Percentiles rank a stretch among this genome's conserved stretches.
Conservation (phyloP, 768 basidiomycete species). For the Lactifluus pinguis region DNA sequence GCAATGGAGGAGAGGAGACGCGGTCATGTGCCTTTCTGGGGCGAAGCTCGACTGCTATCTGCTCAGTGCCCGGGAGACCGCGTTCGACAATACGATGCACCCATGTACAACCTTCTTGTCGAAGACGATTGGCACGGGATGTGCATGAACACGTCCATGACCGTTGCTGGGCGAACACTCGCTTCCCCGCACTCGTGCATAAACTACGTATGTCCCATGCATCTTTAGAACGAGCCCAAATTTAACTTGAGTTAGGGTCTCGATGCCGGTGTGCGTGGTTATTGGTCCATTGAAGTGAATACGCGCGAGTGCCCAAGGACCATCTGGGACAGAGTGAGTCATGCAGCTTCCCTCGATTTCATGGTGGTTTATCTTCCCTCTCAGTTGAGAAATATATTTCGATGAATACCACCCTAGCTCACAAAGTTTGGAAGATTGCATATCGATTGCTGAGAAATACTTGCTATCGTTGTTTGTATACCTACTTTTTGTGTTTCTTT, state of each 20-base stretch:
- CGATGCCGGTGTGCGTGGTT: constrained; percentile 7
- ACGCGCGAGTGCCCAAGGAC: constrained; percentile 10
- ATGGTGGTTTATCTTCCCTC: background rate
- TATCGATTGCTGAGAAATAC: too few species aligned
- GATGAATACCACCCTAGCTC: background rate
- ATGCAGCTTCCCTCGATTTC: background rate
- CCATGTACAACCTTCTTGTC: constrained; percentile 18
- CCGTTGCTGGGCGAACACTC: background rate
- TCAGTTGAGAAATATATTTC: constrained; percentile 11
- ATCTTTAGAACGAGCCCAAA: background rate
- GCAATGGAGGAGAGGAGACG: constrained; percentile 16
- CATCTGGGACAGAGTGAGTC: constrained; percentile 13
- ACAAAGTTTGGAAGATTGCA: background rate
- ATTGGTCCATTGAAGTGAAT: constrained; percentile 11
- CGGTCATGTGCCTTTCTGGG: constrained; percentile 12
- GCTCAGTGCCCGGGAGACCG: constrained; percentile 6
- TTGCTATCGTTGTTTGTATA: background rate
- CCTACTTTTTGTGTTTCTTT: background rate
- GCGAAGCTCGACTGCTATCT: constrained; percentile 2
- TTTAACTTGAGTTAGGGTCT: constrained; percentile 7
- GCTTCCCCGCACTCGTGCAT: background rate
- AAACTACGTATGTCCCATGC: constrained; percentile 2
- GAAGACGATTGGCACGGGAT: constrained; percentile 22
- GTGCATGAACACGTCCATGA: constrained; percentile 12
- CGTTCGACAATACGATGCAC: constrained; percentile 16